Conservation (phyloP, 1,284 basidiomycete genomes). For the Irpex sp. region DNA sequence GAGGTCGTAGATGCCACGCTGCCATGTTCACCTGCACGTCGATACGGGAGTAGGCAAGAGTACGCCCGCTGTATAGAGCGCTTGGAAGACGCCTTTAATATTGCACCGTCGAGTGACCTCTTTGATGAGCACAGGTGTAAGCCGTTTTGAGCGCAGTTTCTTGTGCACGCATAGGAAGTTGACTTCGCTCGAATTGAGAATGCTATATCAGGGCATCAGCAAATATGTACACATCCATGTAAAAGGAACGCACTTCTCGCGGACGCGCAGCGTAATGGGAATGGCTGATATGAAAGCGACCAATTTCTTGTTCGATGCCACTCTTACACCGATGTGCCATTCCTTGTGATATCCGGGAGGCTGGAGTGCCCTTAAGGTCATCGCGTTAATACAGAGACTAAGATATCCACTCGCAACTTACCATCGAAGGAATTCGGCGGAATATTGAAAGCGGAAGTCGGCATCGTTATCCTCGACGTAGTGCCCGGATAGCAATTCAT, state of each 20-base stretch:
- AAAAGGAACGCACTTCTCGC: slow-evolving; percentile 59
- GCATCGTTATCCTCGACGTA: slow-evolving; percentile 98
- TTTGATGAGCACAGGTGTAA: slow-evolving; percentile 97
- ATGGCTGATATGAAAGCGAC: slow-evolving; percentile 99
- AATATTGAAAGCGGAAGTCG: slow-evolving; percentile 95
- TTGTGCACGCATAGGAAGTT: slow-evolving; percentile 99
- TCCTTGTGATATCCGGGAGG: slow-evolving; percentile 92
- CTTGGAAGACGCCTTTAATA: slow-evolving; percentile 91
- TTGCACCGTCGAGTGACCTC: slow-evolving; percentile 95
- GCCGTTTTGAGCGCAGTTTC: slow-evolving; percentile 92
- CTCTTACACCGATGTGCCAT: slow-evolving; percentile 96
- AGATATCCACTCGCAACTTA: slow-evolving; percentile 28
- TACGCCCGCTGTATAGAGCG: slow-evolving; percentile 93
- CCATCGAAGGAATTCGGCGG: slow-evolving; percentile 94
- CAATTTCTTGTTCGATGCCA: slow-evolving; percentile 85
- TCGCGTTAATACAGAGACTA: background rate
- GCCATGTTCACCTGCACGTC: slow-evolving; percentile 59
- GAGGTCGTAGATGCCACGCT: slow-evolving; percentile 8
- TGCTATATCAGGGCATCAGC: slow-evolving; percentile 38
- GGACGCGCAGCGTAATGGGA: slow-evolving; percentile 78
- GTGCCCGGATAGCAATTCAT: slow-evolving; percentile 88
- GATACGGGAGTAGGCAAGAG: slow-evolving; percentile 89
- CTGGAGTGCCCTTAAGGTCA: slow-evolving; percentile 74
- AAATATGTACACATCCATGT: background rate
- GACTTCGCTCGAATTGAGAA: slow-evolving; percentile 81